Conservation (phyloP, 2,329 filamentous ascomycete species). For the Claviceps citrina region DNA sequence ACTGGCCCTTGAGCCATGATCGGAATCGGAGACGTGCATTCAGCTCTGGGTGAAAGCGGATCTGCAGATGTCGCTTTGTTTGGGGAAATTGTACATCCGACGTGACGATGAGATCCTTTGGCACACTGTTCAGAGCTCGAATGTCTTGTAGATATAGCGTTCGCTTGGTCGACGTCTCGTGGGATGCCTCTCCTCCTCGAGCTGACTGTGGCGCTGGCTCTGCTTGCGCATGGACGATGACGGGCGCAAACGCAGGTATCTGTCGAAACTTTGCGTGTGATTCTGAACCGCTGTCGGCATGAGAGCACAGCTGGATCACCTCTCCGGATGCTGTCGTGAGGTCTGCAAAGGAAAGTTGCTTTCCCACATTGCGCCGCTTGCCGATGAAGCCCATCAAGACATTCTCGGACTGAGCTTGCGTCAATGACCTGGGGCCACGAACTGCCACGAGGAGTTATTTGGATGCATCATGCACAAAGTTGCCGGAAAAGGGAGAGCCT, state of each 20-base stretch:
- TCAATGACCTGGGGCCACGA: slow-evolving; percentile 12
- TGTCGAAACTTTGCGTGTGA: slow-evolving; percentile 28
- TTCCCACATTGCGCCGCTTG: slow-evolving; percentile 50
- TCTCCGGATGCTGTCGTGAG: slow-evolving; percentile 24
- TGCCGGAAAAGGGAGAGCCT: not conserved
- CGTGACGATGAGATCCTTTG: slow-evolving; percentile 58
- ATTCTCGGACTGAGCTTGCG: slow-evolving; percentile 8
- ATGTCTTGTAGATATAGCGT: slow-evolving; percentile 50
- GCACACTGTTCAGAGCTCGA: slow-evolving; percentile 19
- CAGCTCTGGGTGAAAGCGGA: slow-evolving; percentile 57
- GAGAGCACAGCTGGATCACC: slow-evolving; percentile 30
- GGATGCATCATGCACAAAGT: no score
- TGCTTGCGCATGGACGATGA: slow-evolving; percentile 29
- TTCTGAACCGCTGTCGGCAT: slow-evolving; percentile 20
- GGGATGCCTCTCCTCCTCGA: slow-evolving; percentile 10
- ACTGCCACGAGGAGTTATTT: no score
- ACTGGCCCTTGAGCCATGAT: slow-evolving; percentile 37
- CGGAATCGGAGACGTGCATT: slow-evolving; percentile 56
- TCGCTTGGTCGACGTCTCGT: slow-evolving; percentile 21
- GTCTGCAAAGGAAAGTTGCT: slow-evolving; percentile 56
- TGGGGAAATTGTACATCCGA: slow-evolving; percentile 58
- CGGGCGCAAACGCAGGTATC: slow-evolving; percentile 36
- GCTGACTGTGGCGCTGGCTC: slow-evolving; percentile 11
- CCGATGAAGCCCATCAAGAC: slow-evolving; percentile 49
- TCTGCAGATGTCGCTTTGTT: slow-evolving; percentile 65